These are phyloP conservation scores for Saxophila tyrrhenica DNA, from an alignment of 495 filamentous ascomycete genomes.

Conservation along the genomic window DNA sequence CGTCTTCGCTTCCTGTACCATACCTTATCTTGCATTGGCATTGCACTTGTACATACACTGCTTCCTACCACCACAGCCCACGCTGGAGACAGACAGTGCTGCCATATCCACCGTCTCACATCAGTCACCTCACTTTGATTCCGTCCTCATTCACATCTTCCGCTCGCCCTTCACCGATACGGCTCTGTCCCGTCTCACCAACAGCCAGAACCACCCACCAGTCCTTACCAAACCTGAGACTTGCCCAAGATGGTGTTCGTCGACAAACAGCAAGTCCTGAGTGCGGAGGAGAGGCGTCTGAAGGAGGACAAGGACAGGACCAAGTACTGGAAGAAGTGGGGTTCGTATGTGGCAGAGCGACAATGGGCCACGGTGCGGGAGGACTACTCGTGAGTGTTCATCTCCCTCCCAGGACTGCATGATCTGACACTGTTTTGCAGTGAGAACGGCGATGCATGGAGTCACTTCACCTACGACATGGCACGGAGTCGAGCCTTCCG, in stretches of 20 bases:
- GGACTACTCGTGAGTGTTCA: slow-evolving; percentile 67
- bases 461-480: slow-evolving; percentile 88
- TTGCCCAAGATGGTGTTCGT: slow-evolving; percentile 65
- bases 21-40: background rate
- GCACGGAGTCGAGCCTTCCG: slow-evolving; percentile 76
- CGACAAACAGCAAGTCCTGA: slow-evolving; percentile 71
- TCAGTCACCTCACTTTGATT: no score
- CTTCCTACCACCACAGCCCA: background rate
- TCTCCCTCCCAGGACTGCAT: slow-evolving; percentile 24
- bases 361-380: slow-evolving; percentile 95
- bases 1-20: background rate
- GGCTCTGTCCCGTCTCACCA: no score
- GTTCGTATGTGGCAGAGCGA: slow-evolving; percentile 61
- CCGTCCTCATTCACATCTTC: background rate
- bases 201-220: background rate
- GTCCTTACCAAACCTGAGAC: background rate
- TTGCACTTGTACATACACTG: background rate
- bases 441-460: slow-evolving; percentile 87
- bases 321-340: slow-evolving; percentile 96
- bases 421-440: slow-evolving; percentile 25
- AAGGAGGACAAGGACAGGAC: slow-evolving; percentile 68
- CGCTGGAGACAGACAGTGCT: background rate
- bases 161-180: background rate
- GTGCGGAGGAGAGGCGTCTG: slow-evolving; percentile 77
- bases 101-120: background rate